A percentile compares a stretch with the other conserved stretches of the same genome.
These are phyloP conservation scores for Fusarium devonianum DNA, from an alignment of 2,329 filamentous ascomycete genomes.

Conservation along the genomic window DNA sequence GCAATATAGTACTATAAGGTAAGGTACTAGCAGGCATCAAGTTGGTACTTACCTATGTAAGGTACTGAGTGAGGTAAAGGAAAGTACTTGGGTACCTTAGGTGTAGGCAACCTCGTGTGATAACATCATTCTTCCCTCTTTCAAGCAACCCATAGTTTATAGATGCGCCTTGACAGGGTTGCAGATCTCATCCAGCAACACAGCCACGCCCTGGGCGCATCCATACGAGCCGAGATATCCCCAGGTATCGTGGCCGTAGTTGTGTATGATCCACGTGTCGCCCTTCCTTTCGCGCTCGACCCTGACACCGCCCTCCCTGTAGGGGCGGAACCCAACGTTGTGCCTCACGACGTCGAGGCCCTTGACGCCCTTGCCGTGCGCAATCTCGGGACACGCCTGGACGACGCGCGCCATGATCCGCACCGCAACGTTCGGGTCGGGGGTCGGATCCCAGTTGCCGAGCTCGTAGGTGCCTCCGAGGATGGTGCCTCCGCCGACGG, in stretches of 20 bases:
- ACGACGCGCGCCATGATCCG: slow-evolving; percentile 82
- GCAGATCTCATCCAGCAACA: too few relatives aligned
- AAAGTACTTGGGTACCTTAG: too few relatives aligned
- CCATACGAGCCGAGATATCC: neutral
- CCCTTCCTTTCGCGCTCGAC: slow-evolving; percentile 67
- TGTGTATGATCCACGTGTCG: slow-evolving; percentile 71
- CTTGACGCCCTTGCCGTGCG: slow-evolving; percentile 70
- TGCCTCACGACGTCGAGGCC: slow-evolving; percentile 78
- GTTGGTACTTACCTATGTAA: too few relatives aligned
- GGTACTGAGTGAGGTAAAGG: too few relatives aligned
- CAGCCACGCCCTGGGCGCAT: slow-evolving; percentile 6
- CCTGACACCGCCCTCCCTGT: slow-evolving; percentile 74
- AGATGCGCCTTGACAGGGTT: too few relatives aligned
- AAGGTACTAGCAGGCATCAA: too few relatives aligned
- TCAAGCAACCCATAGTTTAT: slow-evolving; percentile 3
- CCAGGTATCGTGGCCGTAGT: slow-evolving; percentile 62
- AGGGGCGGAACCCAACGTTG: slow-evolving; percentile 79
- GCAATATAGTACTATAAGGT: too few relatives aligned
- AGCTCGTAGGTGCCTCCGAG: slow-evolving; percentile 83
- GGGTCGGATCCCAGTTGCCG: slow-evolving; percentile 77
- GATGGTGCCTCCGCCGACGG: slow-evolving; percentile 78
- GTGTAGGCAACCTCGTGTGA: too few relatives aligned
- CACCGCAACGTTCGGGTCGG: slow-evolving; percentile 76
- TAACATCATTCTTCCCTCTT: too few relatives aligned
- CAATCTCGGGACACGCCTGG: slow-evolving; percentile 68